phyloP scores from a whole-genome alignment of 306 rosid genomes.

The Castanopsis chinensis region DNA sequence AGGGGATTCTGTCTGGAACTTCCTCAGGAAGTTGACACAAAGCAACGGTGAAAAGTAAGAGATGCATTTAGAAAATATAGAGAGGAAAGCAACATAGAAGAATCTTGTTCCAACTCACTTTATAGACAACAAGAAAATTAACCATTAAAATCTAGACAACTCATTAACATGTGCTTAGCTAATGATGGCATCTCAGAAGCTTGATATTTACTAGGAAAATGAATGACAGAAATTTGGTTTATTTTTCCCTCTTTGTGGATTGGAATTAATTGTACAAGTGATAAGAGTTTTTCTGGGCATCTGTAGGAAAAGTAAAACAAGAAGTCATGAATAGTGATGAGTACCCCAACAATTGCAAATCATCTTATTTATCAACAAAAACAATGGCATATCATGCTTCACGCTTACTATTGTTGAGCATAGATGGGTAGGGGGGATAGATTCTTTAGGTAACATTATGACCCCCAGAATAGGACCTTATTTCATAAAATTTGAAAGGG shows the following conservation, averaged over 20 bases:
- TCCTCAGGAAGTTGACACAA: slow-evolving; percentile 11
- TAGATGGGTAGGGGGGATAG: neutral
- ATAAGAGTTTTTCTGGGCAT: neutral
- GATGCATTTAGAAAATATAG: slow-evolving; percentile 10
- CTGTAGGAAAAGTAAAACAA: neutral
- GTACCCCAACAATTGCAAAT: neutral
- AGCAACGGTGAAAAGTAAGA: neutral
- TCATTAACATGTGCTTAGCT: slow-evolving; percentile 14
- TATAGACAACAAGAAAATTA: neutral
- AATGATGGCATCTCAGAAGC: neutral
- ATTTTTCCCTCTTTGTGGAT: neutral
- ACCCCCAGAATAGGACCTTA: neutral
- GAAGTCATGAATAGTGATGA: neutral
- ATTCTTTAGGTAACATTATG: neutral
- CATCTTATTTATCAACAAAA: neutral
- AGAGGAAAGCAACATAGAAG: slow-evolving; percentile 10
- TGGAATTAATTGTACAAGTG: neutral
- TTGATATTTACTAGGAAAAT: neutral
- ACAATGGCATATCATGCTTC: neutral
- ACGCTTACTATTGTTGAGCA: neutral
- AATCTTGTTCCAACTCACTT: slow-evolving; percentile 32
- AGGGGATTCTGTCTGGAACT: slow-evolving; percentile 6
- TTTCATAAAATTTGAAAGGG: slow-evolving; percentile 33
- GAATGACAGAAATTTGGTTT: neutral
- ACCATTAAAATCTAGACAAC: neutral